Base-by-base conservation (phyloP, 2,329 filamentous ascomycete species). In the Ophiosphaerella herpotricha region DNA sequence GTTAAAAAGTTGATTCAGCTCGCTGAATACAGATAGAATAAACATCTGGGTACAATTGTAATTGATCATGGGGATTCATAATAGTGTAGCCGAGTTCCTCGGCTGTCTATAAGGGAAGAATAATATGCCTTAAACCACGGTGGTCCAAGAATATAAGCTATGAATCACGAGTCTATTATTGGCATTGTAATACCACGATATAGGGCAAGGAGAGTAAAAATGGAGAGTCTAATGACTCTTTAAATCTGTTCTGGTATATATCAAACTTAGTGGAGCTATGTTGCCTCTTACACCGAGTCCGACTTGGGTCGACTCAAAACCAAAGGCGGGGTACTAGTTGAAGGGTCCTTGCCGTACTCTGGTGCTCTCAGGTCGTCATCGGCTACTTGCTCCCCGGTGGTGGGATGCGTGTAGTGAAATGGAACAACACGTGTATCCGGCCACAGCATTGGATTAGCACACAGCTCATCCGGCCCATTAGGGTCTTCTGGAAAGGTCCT, bases 361-460 rank as follows among this genome's bases (percentile, higher is more conserved):
- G 79, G 80, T 21, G 80, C 79, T 50, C 77, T 75, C 61, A 81
- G 62, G 56, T 81, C 79, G 41, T 80, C 78, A n/a, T 74, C 73
- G 6, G 62, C 65, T 4, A 78, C 72, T 52, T 61, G 66, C 60
- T 75, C 68, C 5, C 79, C 78, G 8, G 80, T 82, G 12, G 81
- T 71, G 0, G 80, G 79, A 60, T 82, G 79, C 7, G 69, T 71
- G 54, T 82, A 82, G 57, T 82, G 80, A 66, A 82, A 82, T 1
- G 80, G 79, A 31, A 82, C 74, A 3, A 82, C 80, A 34, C 80
- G 74, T 5, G 79, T 81, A 57, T 83, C 80, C 0, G 81, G 81
- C 81, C 81, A 83, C 52, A 83, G 65, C 78, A 82, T 79, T 57
- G 77, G 75, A 67, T 81, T 75, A 50, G 81, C 78, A 7, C 81